Base-by-base conservation (phyloP, 106 monocot species). In the Amphibolis antarctica region DNA sequence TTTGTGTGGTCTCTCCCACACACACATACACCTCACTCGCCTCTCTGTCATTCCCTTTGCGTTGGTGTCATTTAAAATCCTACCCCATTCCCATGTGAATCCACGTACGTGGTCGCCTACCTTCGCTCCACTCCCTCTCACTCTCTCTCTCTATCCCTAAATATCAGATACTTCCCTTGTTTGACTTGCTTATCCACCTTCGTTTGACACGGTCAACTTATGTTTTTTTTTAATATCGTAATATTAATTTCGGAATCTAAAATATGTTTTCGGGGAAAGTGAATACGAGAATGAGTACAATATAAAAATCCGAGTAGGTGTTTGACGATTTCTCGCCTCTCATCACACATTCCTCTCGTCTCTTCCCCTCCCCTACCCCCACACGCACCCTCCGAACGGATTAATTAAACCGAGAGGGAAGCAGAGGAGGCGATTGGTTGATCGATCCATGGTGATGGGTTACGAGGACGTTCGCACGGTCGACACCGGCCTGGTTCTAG, bases 401-500 rank as follows among this genome's bases (percentile, higher is more conserved):
- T n/a, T n/a, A n/a, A n/a, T n/a, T n/a, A n/a, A n/a, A n/a, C n/a
- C n/a, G n/a, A n/a, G n/a, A n/a, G n/a, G n/a, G n/a, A n/a, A n/a
- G n/a, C n/a, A n/a, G n/a, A n/a, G n/a, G n/a, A n/a, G n/a, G n/a
- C 18, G n/a, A 19, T 55, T 25, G 7, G n/a, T 11, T 23, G 26
- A 21, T 25, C 12, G 24, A 55, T 57, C 57, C 25, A 57, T 57
- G 28, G 57, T 28, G 27, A 57, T 57, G 57, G 15, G 15, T 17
- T 57, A 28, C 27, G 60, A 61, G 36, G 36, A 36, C 7, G 36
- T 7, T 36, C 36, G 36, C 13, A 19, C 43, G 42, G 60, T 61
- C 10, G 60, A 61, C 29, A 61, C 60, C 7, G 60, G 60, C 6
- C n/a, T 61, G 18, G 60, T 24, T 61, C 60, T 61, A 5, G 60